A percentile compares a stretch with the other conserved stretches of the same genome.
Evolutionary conservation across 1,284 basidiomycete genomes (phyloP).

Genomic region (Blastosporella zonata): DNA sequence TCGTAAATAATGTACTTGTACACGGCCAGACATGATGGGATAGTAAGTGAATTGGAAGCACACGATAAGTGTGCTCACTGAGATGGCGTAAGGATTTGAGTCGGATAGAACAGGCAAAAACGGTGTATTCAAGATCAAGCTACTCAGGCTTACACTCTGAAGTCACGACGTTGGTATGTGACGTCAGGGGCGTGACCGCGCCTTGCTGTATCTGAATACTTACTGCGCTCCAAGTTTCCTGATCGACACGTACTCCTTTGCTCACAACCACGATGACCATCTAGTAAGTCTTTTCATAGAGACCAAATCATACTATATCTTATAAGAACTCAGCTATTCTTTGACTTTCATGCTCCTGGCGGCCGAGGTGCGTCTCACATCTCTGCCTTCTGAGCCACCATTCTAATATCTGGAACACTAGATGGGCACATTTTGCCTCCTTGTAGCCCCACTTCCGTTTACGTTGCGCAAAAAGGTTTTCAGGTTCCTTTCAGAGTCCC

Average conservation of each 20-base stretch:
- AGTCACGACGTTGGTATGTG: neutral
- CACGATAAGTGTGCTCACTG: too few species aligned
- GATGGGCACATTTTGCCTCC: conserved; percentile 73
- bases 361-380: conserved; percentile 47
- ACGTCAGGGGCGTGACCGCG: conserved; percentile 13
- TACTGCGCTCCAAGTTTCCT: neutral
- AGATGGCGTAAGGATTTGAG: too few species aligned
- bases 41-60: too few species aligned
- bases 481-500: conserved; percentile 70
- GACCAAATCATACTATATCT: neutral
- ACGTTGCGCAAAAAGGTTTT: conserved; percentile 71
- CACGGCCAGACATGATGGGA: neutral
- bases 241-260: conserved; percentile 1
- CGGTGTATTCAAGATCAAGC: too few species aligned
- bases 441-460: conserved; percentile 78
- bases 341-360: conserved; percentile 77
- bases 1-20: neutral
- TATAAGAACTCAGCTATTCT: conserved; percentile 48
- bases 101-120: too few species aligned
- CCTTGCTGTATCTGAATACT: neutral
- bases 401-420: conserved; percentile 20
- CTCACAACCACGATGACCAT: conserved; percentile 55
- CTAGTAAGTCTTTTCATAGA: conserved; percentile 47
- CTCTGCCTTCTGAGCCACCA: conserved; percentile 6
- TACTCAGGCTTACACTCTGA: too few species aligned